A percentile compares a stretch with the other conserved stretches of the same genome.
Evolutionary conservation across 2,329 filamentous ascomycete genomes (phyloP).

Genomic region (Fonsecaea multimorphosa): DNA sequence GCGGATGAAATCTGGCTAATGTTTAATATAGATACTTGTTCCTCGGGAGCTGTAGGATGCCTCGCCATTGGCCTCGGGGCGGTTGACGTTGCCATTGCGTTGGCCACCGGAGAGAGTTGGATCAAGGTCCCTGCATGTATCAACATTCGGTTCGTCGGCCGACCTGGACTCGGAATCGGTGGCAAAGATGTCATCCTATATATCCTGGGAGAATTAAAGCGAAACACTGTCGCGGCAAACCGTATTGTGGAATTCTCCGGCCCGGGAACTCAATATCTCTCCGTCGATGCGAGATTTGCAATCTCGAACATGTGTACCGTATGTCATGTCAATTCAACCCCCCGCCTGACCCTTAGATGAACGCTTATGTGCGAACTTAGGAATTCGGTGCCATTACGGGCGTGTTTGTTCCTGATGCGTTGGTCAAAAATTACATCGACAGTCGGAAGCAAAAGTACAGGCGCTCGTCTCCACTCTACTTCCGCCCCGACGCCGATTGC

Average conservation of each 20-base stretch:
- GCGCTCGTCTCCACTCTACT: conserved; percentile 46
- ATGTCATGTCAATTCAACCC: background rate
- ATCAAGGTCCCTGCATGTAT: conserved; percentile 55
- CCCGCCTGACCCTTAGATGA: background rate
- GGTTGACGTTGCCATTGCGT: conserved; percentile 53
- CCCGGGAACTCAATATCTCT: conserved; percentile 48
- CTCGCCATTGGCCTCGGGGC: conserved; percentile 55
- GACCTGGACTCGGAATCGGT: conserved; percentile 47
- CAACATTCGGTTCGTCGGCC: conserved; percentile 50
- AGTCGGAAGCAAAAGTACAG: conserved; percentile 43
- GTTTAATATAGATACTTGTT: conserved; percentile 48
- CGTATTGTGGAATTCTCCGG: conserved; percentile 56
- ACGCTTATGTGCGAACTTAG: background rate
- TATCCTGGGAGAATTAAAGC: conserved; percentile 52
- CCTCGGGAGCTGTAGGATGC: conserved; percentile 49
- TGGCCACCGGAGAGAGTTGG: conserved; percentile 57
- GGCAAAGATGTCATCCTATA: conserved; percentile 57
- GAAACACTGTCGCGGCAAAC: conserved; percentile 55
- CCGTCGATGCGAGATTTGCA: conserved; percentile 55
- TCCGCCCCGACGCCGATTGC: conserved; percentile 48
- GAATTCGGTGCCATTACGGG: conserved; percentile 56
- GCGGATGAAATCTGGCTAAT: no score
- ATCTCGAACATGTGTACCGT: conserved; percentile 56
- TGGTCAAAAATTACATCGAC: conserved; percentile 46
- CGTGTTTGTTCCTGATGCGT: conserved; percentile 50